Evolutionary conservation across 2,329 filamentous ascomycete genomes (phyloP), one percentile per base, ranked within the genome.

Genomic region (Aaosphaeria pasadenensis): DNA sequence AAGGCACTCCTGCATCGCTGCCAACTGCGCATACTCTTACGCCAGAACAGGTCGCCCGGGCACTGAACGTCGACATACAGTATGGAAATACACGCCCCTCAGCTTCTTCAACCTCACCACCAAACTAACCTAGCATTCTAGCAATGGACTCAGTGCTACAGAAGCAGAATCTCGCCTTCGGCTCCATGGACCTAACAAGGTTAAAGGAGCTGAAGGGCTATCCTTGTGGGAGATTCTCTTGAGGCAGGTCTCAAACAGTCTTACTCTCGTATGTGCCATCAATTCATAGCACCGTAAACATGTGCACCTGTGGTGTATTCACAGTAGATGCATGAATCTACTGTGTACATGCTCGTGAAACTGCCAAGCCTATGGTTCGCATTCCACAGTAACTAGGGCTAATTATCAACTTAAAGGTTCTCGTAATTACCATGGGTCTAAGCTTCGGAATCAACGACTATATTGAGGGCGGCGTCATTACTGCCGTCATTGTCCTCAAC

Each of bases 181-280:
- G 69, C 77, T 78, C 65, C 76, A 88, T 79, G 87, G 86, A 58
- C 78, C 81, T 59, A 90, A 90, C 74, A 80, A 79, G 66, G 81
- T 89, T 75, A 82, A 86, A 71, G 82, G 83, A 72, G 82, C 84
- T 76, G 83, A 85, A 73, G 83, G 84, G 71, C 73, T 86, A 73
- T 88, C 86, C 71, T 63, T 86, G 71, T 88, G 85, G 82, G 82
- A 86, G 74, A 87, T 89, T 74, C 79, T 89, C 73, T 71, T 89
- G 72, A 86, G 85, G 65, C 86, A 89, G 75, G 80, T 89, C 59
- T 87, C 86, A 56, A 89, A 89, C 74, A 87, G 85, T 74, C 75
- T 89, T 71, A 89, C 86, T 55, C 77, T 87, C 66, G 84, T 78
- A 71, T 59, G 32, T 40, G 33, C 7, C 17, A 24, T 24, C 17